Base-by-base conservation (phyloP, 169 alveolate species). In the Cryptosporidium canis region DNA sequence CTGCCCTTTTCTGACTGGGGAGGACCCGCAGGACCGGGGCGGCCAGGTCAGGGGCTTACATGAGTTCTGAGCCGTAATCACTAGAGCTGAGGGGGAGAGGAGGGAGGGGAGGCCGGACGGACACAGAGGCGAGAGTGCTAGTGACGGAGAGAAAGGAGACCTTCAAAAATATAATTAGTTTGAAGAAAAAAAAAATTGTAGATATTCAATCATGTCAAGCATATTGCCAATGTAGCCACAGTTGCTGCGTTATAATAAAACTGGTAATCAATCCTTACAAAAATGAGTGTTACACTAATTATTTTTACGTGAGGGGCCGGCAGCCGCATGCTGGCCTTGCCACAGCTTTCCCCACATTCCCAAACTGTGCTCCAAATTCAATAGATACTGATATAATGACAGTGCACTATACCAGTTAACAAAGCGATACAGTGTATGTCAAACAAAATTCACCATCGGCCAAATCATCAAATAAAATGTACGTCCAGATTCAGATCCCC, bases 101-200 rank as follows among this genome's bases (percentile, higher is more conserved):
- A n/a, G n/a, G n/a, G n/a, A n/a, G n/a, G n/a, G n/a, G n/a, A n/a
- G n/a, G n/a, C n/a, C n/a, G n/a, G n/a, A n/a, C n/a, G n/a, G n/a
- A n/a, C n/a, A n/a, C n/a, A n/a, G n/a, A n/a, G n/a, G n/a, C n/a
- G n/a, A n/a, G n/a, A n/a, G n/a, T n/a, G n/a, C n/a, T n/a, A 51
- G 4, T 11, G 21, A 3, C n/a, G n/a, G 9, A 21, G 24, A 0
- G 33, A 51, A 3, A n/a, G 7, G 1, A 21, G 1, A n/a, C 35
- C 12, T 61, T 29, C 47, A 29, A 61, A 61, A 61, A 61, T 61
- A 58, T 58, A 24, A 14, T 29, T 58, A 58, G 68, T 61, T 61
- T 31, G 68, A 61, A 61, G 33, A 61, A 61, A 61, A 56, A 56
- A 56, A 61, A 61, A 61, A 61, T 35, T 61, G 68, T 61, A 61